Evolutionary conservation across 345 rosid species (phyloP).

Genomic region (Lumnitzera racemosa): DNA sequence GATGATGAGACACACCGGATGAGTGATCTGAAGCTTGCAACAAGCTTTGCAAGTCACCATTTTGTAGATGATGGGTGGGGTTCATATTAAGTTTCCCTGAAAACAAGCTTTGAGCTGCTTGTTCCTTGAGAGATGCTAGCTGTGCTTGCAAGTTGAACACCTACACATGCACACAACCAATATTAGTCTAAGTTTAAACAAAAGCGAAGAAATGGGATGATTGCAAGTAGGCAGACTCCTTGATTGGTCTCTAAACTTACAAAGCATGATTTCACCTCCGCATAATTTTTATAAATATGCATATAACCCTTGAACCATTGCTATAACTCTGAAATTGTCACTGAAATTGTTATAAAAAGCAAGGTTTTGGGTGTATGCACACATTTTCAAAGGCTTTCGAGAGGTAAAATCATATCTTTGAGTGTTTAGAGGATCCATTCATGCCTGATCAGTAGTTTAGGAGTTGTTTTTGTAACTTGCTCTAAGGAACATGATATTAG

Average conservation of each 20-base stretch:
- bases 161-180: slow-evolving; percentile 22
- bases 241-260: too few relatives aligned
- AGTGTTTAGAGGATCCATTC: background rate
- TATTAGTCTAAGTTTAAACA: slow-evolving; percentile 1
- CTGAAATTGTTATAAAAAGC: too few relatives aligned
- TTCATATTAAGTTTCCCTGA: background rate
- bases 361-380: too few relatives aligned
- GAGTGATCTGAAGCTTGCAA: slow-evolving; percentile 24
- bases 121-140: slow-evolving; percentile 75
- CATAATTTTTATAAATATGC: background rate
- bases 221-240: too few relatives aligned
- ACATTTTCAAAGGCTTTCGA: too few relatives aligned
- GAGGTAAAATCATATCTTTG: too few relatives aligned
- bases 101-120: slow-evolving; percentile 42
- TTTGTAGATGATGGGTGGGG: slow-evolving; percentile 25
- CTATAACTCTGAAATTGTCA: background rate
- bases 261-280: too few relatives aligned
- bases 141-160: slow-evolving; percentile 84
- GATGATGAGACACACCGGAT: slow-evolving; percentile 6
- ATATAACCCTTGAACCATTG: background rate
- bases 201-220: slow-evolving; percentile 20
- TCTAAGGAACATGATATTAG: background rate
- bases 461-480: background rate
- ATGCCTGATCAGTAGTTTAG: background rate
- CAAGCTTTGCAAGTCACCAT: slow-evolving; percentile 47